Evolutionary conservation across 108 stramenopile species (phyloP).

Genomic region (Cylindrotheca fusiformis): DNA sequence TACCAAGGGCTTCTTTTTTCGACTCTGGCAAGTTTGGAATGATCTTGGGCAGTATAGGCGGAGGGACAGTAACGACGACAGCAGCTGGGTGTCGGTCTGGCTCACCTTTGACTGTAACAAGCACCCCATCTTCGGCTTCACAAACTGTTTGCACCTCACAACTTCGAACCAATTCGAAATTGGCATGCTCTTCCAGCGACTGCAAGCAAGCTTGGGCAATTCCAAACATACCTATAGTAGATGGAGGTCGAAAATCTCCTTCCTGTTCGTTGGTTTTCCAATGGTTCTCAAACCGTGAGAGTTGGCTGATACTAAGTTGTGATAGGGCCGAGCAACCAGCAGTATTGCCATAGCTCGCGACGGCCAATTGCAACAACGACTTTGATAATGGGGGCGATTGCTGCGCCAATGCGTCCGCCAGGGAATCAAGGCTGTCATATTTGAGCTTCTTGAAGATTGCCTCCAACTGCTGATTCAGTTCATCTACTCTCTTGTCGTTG

Average conservation of each 20-base stretch:
- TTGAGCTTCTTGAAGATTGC: conserved; percentile 3
- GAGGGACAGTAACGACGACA: conserved; percentile 43
- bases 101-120: not conserved
- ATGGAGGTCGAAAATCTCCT: conserved; percentile 26
- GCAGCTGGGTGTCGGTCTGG: conserved; percentile 10
- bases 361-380: conserved; percentile 15
- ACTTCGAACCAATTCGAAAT: not conserved
- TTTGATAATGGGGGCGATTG: not conserved
- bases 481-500: conserved; percentile 20
- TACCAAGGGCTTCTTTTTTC: conserved; percentile 26
- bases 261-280: conserved; percentile 33
- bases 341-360: conserved; percentile 46
- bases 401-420: conserved; percentile 3
- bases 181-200: conserved; percentile 1
- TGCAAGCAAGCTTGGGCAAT: conserved; percentile 3
- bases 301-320: conserved; percentile 13
- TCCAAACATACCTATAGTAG: conserved; percentile 16
- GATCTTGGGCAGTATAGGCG: conserved; percentile 11
- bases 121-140: not conserved
- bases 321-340: conserved; percentile 28
- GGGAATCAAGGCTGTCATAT: not conserved
- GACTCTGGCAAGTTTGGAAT: conserved; percentile 3
- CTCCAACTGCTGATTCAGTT: conserved; percentile 24
- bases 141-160: not conserved
- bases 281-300: conserved; percentile 28